A percentile compares a stretch with the other conserved stretches of the same genome.
Conservation (phyloP, 177 flowering plant species). For the Vitis hybrid region DNA sequence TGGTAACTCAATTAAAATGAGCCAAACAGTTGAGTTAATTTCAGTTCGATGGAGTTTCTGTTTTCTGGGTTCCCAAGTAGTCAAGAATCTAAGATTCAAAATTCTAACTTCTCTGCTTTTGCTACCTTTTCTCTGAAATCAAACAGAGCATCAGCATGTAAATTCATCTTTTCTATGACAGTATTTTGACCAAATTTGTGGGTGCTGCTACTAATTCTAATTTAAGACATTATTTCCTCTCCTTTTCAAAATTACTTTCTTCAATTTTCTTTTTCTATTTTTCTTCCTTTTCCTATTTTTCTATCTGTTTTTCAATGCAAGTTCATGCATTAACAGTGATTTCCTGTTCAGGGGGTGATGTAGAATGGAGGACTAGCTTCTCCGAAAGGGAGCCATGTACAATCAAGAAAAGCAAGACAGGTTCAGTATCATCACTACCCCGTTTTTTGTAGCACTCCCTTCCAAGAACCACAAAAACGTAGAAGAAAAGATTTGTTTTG, state of each 20-base stretch:
- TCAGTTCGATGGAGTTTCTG: background rate
- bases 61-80: background rate
- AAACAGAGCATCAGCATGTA: background rate
- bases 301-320: background rate
- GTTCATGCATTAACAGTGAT: constrained; percentile 11
- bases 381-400: constrained; percentile 78
- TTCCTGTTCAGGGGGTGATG: constrained; percentile 53
- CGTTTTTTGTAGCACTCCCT: background rate
- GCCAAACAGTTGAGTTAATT: no score
- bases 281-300: background rate
- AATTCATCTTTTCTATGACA: background rate
- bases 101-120: background rate
- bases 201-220: no score
- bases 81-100: constrained; percentile 6
- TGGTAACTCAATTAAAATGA: background rate
- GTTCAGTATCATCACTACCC: constrained; percentile 25
- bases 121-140: background rate
- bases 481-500: no score
- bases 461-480: background rate
- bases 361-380: constrained; percentile 73
- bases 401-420: constrained; percentile 86
- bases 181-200: constrained; percentile 1
- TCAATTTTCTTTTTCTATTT: background rate
- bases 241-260: background rate
- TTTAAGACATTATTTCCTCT: background rate